Conservation (phyloP, 768 basidiomycete genomes). For the Trichaptum fuscoviolaceum region DNA sequence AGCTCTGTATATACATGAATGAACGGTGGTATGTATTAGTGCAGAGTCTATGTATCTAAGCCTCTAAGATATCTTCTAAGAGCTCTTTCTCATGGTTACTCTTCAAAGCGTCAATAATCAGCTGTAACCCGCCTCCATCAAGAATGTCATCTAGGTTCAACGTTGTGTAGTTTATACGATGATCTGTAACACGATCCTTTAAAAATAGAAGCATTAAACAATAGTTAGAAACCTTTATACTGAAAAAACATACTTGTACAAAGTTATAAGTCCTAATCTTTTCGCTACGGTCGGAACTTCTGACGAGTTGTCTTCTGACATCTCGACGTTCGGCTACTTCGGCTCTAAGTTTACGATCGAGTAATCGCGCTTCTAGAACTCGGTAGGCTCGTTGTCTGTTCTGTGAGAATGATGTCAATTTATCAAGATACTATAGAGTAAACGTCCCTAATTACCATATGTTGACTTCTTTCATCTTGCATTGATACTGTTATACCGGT, state of each 20-base stretch:
- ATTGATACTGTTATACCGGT: slow-evolving; percentile 94
- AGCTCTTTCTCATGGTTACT: slow-evolving; percentile 46
- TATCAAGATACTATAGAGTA: background rate
- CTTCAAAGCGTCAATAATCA: slow-evolving; percentile 52
- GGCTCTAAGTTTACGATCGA: slow-evolving; percentile 69
- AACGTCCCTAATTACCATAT: slow-evolving; percentile 53
- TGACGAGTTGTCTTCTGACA: slow-evolving; percentile 66
- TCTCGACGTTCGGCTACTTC: slow-evolving; percentile 70
- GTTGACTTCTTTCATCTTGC: slow-evolving; percentile 97
- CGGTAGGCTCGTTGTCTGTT: slow-evolving; percentile 93
- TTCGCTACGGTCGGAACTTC: slow-evolving; percentile 82
- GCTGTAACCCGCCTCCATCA: slow-evolving; percentile 58
- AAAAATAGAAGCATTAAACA: background rate
- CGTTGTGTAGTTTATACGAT: slow-evolving; percentile 75
- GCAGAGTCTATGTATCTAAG: slow-evolving; percentile 5
- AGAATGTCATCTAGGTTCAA: slow-evolving; percentile 61
- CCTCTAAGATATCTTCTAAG: slow-evolving; percentile 47
- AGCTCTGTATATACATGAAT: too few species aligned
- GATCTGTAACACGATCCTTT: slow-evolving; percentile 90
- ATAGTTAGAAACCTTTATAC: background rate
- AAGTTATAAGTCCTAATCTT: slow-evolving; percentile 97
- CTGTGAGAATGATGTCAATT: slow-evolving; percentile 31
- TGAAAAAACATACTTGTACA: slow-evolving; percentile 56
- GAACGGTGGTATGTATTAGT: too few species aligned
- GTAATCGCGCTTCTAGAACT: slow-evolving; percentile 78